Evolutionary conservation across 1,139 yeast species (phyloP), one percentile per base, ranked within the genome.

Genomic region (Yamadazyma spencermartinsiae): DNA sequence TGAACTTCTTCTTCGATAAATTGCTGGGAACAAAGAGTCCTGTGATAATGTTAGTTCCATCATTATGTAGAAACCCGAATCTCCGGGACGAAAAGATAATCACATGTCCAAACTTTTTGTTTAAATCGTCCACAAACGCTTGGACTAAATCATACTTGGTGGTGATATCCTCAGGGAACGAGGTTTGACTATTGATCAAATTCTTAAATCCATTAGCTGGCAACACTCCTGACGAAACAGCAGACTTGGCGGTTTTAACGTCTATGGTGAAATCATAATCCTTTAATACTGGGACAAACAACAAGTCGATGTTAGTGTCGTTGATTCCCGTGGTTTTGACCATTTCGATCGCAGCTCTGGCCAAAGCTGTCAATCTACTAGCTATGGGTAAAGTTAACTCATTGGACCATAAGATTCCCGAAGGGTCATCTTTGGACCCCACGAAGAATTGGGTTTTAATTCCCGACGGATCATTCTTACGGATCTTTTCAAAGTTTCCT

Each of bases 371-470:
- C 47, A 90, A 66, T 65, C 98, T 79, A 16, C 90, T 76, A 2
- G 96, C 90, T 41, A 89, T 82, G 9, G 95, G 90, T 38, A 88
- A 69, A 12, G 84, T 80, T 31, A 82, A 64, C 38, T 76, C 76
- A 46, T 79, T 76, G 2, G 96, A 79, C 92, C 96, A 92, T 43
- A 86, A 59, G 26, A 82, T 79, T 36, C 98, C 98, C 11, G 92
- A 78, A 10, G 82, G 79, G 54, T 92, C 98, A 44, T 81, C 83
- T 54, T 79, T 82, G 1, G 95, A 77, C 0, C 85, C 96, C 46
- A 92, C 78, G 51, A 88, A 89, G 55, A 84, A 78, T 49, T 92
- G 96, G 6, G 87, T 76, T 47, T 79, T 83, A 38, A 85, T 63
- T 17, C 94, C 87, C 21, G 82, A 77, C 16, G 98, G 97, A 63